These are phyloP conservation scores for Penstemon newberryi DNA, from an alignment of 257 asterid species.

Conservation along the genomic window DNA sequence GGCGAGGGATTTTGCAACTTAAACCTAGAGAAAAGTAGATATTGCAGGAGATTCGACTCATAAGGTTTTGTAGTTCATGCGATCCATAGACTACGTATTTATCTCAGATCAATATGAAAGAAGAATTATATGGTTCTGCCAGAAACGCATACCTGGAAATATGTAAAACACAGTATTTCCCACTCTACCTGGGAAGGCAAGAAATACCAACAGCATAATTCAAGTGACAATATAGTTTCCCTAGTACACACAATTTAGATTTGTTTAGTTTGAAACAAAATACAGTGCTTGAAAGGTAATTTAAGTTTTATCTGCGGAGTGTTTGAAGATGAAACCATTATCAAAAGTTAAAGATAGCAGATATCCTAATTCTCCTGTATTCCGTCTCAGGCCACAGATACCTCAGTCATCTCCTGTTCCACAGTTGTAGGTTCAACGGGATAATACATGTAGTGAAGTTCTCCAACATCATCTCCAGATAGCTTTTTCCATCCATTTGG, in stretches of 20 bases:
- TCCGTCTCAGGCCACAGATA: slow-evolving; percentile 41
- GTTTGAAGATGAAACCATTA: slow-evolving; percentile 3
- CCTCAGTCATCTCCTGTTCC: slow-evolving; percentile 85
- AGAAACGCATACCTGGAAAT: too few species aligned
- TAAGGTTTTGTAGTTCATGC: too few species aligned
- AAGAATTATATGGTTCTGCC: background rate
- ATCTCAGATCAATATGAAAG: background rate
- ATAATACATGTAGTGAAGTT: slow-evolving; percentile 70
- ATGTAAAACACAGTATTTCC: background rate
- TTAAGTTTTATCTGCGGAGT: slow-evolving; percentile 7
- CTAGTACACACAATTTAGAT: background rate
- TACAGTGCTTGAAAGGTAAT: slow-evolving; percentile 15
- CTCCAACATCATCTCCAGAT: slow-evolving; percentile 93
- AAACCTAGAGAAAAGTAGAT: background rate
- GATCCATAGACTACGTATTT: background rate
- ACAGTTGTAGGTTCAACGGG: slow-evolving; percentile 68
- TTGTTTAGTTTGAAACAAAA: slow-evolving; percentile 15
- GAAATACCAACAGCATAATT: background rate
- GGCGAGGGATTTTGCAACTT: background rate
- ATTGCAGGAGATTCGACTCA: background rate
- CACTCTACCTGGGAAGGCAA: background rate
- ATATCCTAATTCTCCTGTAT: slow-evolving; percentile 18
- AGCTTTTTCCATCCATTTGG: slow-evolving; percentile 88
- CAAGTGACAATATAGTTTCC: background rate
- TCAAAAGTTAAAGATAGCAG: slow-evolving; percentile 20